Evolutionary conservation across 352 stramenopile species (phyloP), one percentile per base, ranked within the genome.

Genomic region (Pythium biforme): DNA sequence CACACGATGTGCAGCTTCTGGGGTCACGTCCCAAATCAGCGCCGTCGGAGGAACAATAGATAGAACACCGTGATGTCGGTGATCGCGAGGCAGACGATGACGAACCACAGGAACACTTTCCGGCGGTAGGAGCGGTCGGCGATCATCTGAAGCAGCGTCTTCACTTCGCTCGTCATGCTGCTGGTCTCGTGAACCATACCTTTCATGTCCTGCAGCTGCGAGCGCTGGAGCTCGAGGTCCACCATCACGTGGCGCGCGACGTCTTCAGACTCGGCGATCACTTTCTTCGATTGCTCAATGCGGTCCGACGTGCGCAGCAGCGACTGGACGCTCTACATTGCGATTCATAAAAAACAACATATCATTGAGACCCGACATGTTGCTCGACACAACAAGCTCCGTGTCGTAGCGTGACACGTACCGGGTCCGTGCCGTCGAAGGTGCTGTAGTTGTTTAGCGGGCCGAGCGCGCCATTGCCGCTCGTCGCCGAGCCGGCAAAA

Each of bases 51-150:
- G 74, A 92, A 94, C 69, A 94, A 84, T 78, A 89, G 73, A 86
- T 94, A 94, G 55, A 94, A 92, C 37, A 94, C 77, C 12, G 77
- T 66, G 19, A 87, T 73, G 69, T 94, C 84, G n/a, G 79, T 85
- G 50, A 83, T 73, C 22, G 75, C 64, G 31, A 94, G 74, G 54
- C 70, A 68, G 33, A 86, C 56, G 63, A 94, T 92, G 66, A 92
- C 70, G 31, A 78, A 64, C 64, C 74, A 94, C 20, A 94, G 67
- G 55, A 76, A 85, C 19, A 86, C 64, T 70, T 90, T 90, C 62
- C 84, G 85, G 23, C 84, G 79, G 53, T 87, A 85, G 39, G 77
- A 80, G 22, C 81, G 73, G 63, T 89, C 79, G 29, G 81, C 81
- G 59, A 94, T 90, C 62, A 82, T 81, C 68, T 89, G 69, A 55